A percentile compares a stretch with the other conserved stretches of the same genome.
phyloP scores from a whole-genome alignment of 805 yeast species.

The Candida qinlingensis region DNA sequence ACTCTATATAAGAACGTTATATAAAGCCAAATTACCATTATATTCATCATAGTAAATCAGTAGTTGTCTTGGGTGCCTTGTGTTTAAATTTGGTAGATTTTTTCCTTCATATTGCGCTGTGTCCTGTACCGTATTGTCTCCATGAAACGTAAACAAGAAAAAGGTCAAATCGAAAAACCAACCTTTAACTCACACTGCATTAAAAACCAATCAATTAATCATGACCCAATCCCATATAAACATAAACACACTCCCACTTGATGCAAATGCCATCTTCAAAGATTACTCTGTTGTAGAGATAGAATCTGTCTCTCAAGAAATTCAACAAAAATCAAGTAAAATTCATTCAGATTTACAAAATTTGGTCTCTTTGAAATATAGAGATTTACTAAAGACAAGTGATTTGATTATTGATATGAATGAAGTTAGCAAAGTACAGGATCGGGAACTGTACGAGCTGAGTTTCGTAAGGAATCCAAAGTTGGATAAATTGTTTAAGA shows the following conservation, averaged over 20 bases:
- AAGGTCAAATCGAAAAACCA: neutral
- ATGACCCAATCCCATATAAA: neutral
- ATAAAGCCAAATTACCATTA: neutral
- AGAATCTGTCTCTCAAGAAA: neutral
- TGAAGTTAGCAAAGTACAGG: conserved; percentile 13
- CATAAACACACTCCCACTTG: neutral
- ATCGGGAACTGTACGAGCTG: conserved; percentile 17
- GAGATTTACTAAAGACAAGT: conserved; percentile 23
- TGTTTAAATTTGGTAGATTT: too few relatives aligned
- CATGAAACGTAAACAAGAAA: neutral
- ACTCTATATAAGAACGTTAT: neutral
- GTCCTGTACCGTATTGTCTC: neutral
- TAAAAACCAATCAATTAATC: too few relatives aligned
- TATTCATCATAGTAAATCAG: neutral
- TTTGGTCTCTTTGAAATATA: conserved; percentile 22
- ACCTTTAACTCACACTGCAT: too few relatives aligned
- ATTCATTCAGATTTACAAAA: conserved; percentile 18
- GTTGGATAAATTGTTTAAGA: conserved; percentile 9
- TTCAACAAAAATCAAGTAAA: neutral
- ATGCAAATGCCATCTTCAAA: conserved; percentile 2
- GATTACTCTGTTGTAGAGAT: neutral
- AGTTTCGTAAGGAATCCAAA: conserved; percentile 15
- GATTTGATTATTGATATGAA: conserved; percentile 23
- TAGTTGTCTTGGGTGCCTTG: too few relatives aligned
- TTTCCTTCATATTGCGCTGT: neutral